These are phyloP conservation scores for Starmerella apis DNA, from an alignment of 805 yeast species.

Conservation along the genomic window DNA sequence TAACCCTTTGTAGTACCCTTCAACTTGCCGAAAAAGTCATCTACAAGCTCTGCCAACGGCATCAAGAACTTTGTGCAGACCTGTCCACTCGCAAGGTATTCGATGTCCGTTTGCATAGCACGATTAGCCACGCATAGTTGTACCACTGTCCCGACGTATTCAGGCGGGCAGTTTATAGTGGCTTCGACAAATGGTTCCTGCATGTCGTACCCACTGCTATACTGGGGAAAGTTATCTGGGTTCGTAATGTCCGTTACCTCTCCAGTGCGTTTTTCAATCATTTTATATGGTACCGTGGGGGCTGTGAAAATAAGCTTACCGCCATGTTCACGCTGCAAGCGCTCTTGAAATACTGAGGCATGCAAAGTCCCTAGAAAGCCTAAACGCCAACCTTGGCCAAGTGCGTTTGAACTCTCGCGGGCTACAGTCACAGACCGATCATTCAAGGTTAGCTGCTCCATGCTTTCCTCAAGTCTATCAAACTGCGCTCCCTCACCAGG, in stretches of 20 bases:
- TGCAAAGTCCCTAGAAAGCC: constrained; percentile 92
- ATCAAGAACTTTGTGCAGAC: constrained; percentile 66
- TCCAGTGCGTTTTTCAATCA: constrained; percentile 55
- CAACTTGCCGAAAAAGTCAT: constrained; percentile 88
- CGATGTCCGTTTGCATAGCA: constrained; percentile 71
- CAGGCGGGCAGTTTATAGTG: constrained; percentile 80
- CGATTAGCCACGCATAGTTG: constrained; percentile 73
- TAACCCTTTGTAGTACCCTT: constrained; percentile 86
- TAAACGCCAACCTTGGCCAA: constrained; percentile 96
- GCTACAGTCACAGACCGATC: constrained; percentile 85
- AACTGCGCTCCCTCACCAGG: constrained; percentile 93
- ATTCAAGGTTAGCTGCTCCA: constrained; percentile 76
- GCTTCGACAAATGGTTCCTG: constrained; percentile 84
- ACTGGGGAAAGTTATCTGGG: constrained; percentile 78
- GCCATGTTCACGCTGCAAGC: constrained; percentile 89
- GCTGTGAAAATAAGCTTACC: constrained; percentile 84
- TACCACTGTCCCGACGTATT: constrained; percentile 78
- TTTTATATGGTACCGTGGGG: constrained; percentile 88
- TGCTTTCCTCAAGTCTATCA: constrained; percentile 76
- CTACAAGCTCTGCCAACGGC: constrained; percentile 83
- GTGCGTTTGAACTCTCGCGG: constrained; percentile 83
- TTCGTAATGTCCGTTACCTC: constrained; percentile 59
- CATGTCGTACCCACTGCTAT: constrained; percentile 34
- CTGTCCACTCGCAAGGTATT: constrained; percentile 69
- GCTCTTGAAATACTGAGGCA: constrained; percentile 87